Evolutionary conservation across 2,329 filamentous ascomycete genomes (phyloP), one percentile per base, ranked within the genome.

Genomic region (Trichocomaceae sp.): DNA sequence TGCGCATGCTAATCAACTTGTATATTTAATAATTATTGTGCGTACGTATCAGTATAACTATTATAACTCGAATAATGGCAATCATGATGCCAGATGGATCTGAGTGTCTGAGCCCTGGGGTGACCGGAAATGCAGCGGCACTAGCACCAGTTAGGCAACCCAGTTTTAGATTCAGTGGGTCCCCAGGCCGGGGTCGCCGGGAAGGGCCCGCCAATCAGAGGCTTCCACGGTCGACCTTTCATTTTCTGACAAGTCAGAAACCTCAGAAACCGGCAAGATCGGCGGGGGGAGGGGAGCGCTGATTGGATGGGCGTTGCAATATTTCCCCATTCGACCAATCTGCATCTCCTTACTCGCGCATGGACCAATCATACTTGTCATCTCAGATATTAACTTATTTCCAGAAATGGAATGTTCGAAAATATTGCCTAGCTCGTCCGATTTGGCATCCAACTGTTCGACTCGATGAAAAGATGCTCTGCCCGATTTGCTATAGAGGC

Each of bases 41-140:
- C n/a, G n/a, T n/a, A n/a, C n/a, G n/a, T n/a, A n/a, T n/a, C n/a
- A n/a, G n/a, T n/a, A n/a, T n/a, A n/a, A n/a, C n/a, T n/a, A n/a
- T n/a, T n/a, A n/a, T n/a, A n/a, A n/a, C n/a, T n/a, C n/a, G n/a
- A n/a, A n/a, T n/a, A n/a, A n/a, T n/a, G n/a, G n/a, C n/a, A n/a
- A n/a, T n/a, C n/a, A n/a, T n/a, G n/a, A n/a, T n/a, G n/a, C n/a
- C n/a, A n/a, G 19, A 31, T 45, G 49, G 39, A 51, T 51, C 49
- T 45, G 26, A 51, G 49, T 51, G n/a, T n/a, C n/a, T n/a, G n/a
- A n/a, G n/a, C n/a, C n/a, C 49, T 35, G 41, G 47, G 41, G 41
- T 51, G 49, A 44, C 37, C 39, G 15, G 17, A 8, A 12, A 31
- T 47, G 23, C n/a, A 15, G 31, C 12, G 9, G 31, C 10, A 29